Base-by-base conservation (phyloP, 179 eudicot genomes). In the Beta lomatogona region DNA sequence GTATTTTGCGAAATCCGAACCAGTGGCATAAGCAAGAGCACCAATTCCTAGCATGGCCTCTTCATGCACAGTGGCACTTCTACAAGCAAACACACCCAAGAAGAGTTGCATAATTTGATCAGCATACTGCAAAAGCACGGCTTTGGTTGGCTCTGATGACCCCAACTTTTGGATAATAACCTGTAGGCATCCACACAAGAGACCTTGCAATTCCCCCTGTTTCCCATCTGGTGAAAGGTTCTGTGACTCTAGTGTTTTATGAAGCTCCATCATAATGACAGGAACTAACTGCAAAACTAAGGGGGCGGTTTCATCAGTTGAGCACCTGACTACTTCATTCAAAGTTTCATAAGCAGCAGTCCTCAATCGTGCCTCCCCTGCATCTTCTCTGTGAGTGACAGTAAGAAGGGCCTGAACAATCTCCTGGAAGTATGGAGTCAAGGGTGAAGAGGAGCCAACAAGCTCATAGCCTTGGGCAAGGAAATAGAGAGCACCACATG, bases 1-100 rank as follows among this genome's bases (percentile, higher is more conserved):
- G 86, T 95, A 95, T 71, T 95, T 95, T 0, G 86, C 86, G 83
- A 95, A 93, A 13, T 95, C 97, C 0, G 95, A 91, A 16, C 98
- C 98, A 6, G 94, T 79, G 72, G 88, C 90, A 82, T 95, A 95
- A 73, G 97, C 98, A 76, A 95, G 93, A 50, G 98, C 97, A 71
- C 98, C 98, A 31, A 95, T 93, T 53, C 92, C 95, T 77, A 95
- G 91, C 98, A 95, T 93, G 19, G 98, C 98, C 83, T 95, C 98
- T 84, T 95, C 98, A 72, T 95, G 97, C 76, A 89, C 98, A 41
- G 97, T 93, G 71, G 98, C 98, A 87, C 83, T 93, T 85, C 97
- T 87, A 83, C 94, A 93, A 48, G 97, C 89, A 88, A 95, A 95
- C 71, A 95, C 98, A 64, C 91, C 89, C 46, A 95, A 87, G 78